A percentile compares a stretch with the other conserved stretches of the same genome.
These are phyloP conservation scores for Triangularia verruculosa DNA, from an alignment of 2,329 filamentous ascomycete species.

Conservation along the genomic window DNA sequence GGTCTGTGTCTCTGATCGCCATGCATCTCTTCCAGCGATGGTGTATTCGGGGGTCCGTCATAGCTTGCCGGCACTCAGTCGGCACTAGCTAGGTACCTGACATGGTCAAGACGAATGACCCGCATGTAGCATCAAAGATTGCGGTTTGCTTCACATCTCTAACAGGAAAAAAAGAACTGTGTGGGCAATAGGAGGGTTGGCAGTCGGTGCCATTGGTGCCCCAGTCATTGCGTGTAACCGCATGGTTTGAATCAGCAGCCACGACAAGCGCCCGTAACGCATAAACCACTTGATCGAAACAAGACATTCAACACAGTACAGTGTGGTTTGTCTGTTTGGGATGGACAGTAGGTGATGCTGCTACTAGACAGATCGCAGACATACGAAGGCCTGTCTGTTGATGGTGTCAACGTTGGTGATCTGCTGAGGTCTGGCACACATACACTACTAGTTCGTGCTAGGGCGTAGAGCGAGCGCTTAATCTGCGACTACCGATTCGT, in stretches of 20 bases:
- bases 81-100: background rate
- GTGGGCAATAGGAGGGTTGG: background rate
- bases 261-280: constrained; percentile 2
- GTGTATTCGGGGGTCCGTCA: background rate
- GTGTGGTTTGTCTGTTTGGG: background rate
- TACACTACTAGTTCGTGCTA: background rate
- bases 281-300: background rate
- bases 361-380: background rate
- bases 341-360: background rate
- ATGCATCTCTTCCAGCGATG: background rate
- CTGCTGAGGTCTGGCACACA: background rate
- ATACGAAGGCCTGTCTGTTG: background rate
- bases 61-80: background rate
- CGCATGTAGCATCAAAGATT: background rate
- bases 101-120: constrained; percentile 2
- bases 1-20: background rate
- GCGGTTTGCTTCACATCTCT: background rate
- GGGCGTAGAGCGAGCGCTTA: constrained; percentile 20
- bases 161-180: background rate
- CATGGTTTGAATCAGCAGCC: background rate
- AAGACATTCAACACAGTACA: background rate
- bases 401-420: background rate
- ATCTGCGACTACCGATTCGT: constrained; percentile 22
- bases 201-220: background rate
- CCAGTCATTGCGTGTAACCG: background rate